phyloP scores from a whole-genome alignment of 345 rosid genomes.

The Eucalyptus pauciflora region DNA sequence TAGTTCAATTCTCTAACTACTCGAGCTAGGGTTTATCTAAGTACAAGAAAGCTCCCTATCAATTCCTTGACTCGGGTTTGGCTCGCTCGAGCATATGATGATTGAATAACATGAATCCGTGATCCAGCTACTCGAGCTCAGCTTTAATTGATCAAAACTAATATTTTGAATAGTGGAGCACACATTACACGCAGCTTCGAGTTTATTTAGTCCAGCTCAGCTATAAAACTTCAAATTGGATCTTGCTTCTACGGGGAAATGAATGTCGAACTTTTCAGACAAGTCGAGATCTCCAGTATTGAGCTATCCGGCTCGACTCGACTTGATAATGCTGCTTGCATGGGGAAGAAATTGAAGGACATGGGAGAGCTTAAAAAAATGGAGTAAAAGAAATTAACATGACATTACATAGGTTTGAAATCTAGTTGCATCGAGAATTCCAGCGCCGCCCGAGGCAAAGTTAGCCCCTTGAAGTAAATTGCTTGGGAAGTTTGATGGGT shows the following conservation, averaged over 20 bases:
- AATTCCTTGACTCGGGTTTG: background rate
- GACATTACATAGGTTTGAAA: background rate
- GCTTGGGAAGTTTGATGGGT: background rate
- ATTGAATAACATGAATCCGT: background rate
- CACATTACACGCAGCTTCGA: background rate
- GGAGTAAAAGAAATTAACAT: background rate
- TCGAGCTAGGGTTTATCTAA: background rate
- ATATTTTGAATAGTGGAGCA: background rate
- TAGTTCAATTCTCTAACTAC: background rate
- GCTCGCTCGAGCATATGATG: background rate
- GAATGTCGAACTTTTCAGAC: background rate
- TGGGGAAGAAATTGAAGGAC: background rate
- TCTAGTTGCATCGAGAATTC: background rate
- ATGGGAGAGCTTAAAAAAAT: background rate
- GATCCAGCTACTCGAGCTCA: background rate
- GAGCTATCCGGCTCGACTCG: background rate
- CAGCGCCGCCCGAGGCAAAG: conserved; percentile 1
- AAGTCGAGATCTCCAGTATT: background rate
- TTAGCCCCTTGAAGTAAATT: background rate
- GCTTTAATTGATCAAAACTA: background rate
- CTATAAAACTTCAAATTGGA: background rate
- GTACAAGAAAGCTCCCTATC: background rate
- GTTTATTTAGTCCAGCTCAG: background rate
- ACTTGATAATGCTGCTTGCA: background rate
- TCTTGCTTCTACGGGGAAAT: background rate